Conservation (phyloP, 164 flowering plant species). For the Tetrastigma voinierianum region DNA sequence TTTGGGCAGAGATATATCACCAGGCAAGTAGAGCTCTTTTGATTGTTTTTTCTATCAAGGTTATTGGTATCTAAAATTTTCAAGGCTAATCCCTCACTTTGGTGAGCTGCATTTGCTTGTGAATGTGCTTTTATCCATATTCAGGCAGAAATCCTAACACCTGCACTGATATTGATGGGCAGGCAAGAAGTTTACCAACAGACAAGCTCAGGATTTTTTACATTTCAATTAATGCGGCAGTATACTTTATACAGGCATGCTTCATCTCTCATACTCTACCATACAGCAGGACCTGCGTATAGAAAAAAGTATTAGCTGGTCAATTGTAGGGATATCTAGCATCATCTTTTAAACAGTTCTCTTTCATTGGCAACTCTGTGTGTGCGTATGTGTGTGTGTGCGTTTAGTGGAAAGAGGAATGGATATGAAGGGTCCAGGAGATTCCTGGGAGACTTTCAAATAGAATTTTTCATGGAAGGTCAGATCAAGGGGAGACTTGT, state of each 20-base stretch:
- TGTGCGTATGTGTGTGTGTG: too few species aligned
- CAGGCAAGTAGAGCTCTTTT: slow-evolving; percentile 57
- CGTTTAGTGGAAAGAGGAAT: background rate
- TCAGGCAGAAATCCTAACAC: background rate
- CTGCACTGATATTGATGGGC: slow-evolving; percentile 21
- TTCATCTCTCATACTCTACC: background rate
- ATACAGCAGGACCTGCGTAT: background rate
- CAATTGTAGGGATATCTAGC: slow-evolving; percentile 1
- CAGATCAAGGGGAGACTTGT: background rate
- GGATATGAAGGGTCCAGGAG: too few species aligned
- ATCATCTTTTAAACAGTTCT: slow-evolving; percentile 2
- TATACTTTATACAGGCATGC: slow-evolving; percentile 72
- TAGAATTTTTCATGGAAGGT: background rate
- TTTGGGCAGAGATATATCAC: slow-evolving; percentile 99
- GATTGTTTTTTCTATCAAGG: background rate
- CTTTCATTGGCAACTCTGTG: too few species aligned
- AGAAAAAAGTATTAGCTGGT: background rate
- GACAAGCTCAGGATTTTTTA: slow-evolving; percentile 74
- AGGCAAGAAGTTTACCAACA: slow-evolving; percentile 84
- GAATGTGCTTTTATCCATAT: too few species aligned
- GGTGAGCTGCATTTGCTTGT: too few species aligned
- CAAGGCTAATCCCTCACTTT: too few species aligned
- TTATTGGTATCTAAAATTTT: background rate
- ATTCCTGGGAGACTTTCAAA: background rate
- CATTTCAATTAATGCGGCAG: slow-evolving; percentile 55